These are phyloP conservation scores for Umbellularia californica DNA, from an alignment of 164 flowering plant species.

Conservation along the genomic window DNA sequence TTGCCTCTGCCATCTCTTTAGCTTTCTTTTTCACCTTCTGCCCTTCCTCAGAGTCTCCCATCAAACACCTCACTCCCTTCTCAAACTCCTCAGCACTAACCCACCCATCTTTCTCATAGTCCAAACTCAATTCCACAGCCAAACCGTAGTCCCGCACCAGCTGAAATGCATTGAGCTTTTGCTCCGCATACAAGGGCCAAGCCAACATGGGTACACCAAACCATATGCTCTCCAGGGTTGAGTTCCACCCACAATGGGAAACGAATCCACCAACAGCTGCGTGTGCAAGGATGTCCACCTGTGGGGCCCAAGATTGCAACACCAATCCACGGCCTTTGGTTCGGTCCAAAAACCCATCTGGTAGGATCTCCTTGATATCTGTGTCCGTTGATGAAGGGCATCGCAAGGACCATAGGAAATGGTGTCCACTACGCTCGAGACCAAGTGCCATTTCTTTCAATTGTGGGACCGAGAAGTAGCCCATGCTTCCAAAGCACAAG, in stretches of 20 bases:
- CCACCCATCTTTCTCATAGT: constrained; percentile 6
- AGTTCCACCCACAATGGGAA: constrained; percentile 19
- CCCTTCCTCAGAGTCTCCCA: constrained; percentile 10
- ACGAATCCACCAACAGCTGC: constrained; percentile 13
- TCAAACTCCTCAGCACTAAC: constrained; percentile 35
- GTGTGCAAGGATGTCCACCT: constrained; percentile 7
- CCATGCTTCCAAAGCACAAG: constrained; percentile 16
- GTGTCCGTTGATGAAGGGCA: not conserved
- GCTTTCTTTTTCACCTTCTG: constrained; percentile 7
- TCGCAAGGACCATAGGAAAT: constrained; percentile 6
- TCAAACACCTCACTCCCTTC: constrained; percentile 13
- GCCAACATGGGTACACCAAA: constrained; percentile 29
- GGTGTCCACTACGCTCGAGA: constrained; percentile 5
- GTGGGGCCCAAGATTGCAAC: constrained; percentile 15
- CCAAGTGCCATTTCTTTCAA: constrained; percentile 16
- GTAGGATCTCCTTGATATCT: constrained; percentile 7
- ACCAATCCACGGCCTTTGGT: constrained; percentile 12
- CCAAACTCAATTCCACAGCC: constrained; percentile 28
- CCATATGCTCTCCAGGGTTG: constrained; percentile 14
- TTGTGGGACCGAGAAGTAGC: constrained; percentile 10
- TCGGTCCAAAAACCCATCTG: constrained; percentile 13
- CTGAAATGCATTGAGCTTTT: constrained; percentile 37
- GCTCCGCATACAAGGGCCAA: constrained; percentile 56
- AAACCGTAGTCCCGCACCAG: constrained; percentile 32
- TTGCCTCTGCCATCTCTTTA: not conserved